These are phyloP conservation scores for Trichosporon faecale DNA, from an alignment of 1,284 basidiomycete species.

Conservation along the genomic window DNA sequence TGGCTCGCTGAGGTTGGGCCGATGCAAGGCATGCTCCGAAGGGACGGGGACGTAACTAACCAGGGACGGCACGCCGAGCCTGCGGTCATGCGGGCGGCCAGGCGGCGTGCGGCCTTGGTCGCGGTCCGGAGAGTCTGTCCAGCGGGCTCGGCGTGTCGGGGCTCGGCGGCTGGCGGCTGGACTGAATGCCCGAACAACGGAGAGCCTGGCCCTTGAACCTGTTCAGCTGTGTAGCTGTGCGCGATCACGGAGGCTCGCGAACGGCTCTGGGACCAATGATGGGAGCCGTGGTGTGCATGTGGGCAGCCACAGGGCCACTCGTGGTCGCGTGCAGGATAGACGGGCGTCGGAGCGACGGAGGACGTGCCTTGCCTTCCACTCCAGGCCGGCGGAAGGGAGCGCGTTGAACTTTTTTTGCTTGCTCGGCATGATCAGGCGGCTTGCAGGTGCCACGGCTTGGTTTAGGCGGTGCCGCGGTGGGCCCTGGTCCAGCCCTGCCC, in stretches of 20 bases:
- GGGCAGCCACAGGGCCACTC: not conserved
- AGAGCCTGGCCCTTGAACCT: no score
- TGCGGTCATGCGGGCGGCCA: no score
- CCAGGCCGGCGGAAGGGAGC: not conserved
- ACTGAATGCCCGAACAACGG: not conserved
- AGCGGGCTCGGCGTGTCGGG: not conserved
- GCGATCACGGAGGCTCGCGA: not conserved
- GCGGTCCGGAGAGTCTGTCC: no score
- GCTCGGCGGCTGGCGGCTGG: no score
- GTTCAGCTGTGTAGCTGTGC: not conserved
- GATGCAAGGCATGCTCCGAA: no score
- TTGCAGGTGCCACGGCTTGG: not conserved
- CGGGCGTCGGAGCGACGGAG: not conserved
- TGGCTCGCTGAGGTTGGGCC: no score
- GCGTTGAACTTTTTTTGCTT: not conserved
- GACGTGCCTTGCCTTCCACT: not conserved
- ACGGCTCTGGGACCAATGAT: not conserved
- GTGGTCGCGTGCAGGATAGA: not conserved
- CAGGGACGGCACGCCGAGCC: no score
- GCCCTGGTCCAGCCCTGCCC: not conserved
- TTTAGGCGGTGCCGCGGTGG: not conserved
- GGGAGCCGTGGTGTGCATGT: not conserved
- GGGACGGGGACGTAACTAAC: no score
- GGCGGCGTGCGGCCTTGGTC: no score
- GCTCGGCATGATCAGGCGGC: not conserved